Conservation (phyloP, 1,284 basidiomycete genomes). For the Papiliotrema nemorosa region DNA sequence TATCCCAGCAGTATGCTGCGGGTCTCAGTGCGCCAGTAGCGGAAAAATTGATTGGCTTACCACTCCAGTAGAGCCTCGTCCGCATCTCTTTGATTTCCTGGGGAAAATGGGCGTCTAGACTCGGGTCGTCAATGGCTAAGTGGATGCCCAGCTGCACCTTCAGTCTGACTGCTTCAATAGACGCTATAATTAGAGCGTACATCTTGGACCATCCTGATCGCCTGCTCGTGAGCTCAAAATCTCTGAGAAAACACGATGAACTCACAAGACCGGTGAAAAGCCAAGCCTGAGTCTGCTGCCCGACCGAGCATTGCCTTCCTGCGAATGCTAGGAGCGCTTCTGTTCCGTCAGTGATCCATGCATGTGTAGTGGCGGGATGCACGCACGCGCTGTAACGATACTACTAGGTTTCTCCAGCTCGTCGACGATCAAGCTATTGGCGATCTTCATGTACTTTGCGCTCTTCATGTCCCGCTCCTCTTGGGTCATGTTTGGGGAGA, state of each 20-base stretch:
- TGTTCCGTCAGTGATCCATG: slow-evolving; percentile 2
- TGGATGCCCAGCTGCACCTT: slow-evolving; percentile 23
- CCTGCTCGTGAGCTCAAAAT: not conserved
- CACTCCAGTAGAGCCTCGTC: slow-evolving; percentile 20
- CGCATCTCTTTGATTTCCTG: slow-evolving; percentile 20
- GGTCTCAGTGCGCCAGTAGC: not conserved
- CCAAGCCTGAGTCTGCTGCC: slow-evolving; percentile 23
- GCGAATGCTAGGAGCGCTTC: slow-evolving; percentile 18
- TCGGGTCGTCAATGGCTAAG: slow-evolving; percentile 18
- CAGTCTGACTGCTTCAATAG: not conserved
- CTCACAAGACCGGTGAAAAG: slow-evolving; percentile 21
- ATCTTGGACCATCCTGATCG: slow-evolving; percentile 23
- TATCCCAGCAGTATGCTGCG: slow-evolving; percentile 19
- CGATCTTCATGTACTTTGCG: slow-evolving; percentile 17
- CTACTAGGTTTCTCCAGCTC: slow-evolving; percentile 18
- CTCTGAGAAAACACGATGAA: not conserved
- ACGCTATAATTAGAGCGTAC: not conserved
- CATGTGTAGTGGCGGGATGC: not conserved
- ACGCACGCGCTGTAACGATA: slow-evolving; percentile 13
- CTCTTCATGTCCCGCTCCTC: slow-evolving; percentile 14
- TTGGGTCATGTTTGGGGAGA: slow-evolving; percentile 15
- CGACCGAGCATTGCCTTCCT: slow-evolving; percentile 16
- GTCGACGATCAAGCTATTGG: slow-evolving; percentile 17
- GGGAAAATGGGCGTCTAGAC: slow-evolving; percentile 15
- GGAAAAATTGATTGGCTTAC: not conserved